These are phyloP conservation scores for Annulohypoxylon moriforme DNA, from an alignment of 495 filamentous ascomycete species.

Conservation along the genomic window DNA sequence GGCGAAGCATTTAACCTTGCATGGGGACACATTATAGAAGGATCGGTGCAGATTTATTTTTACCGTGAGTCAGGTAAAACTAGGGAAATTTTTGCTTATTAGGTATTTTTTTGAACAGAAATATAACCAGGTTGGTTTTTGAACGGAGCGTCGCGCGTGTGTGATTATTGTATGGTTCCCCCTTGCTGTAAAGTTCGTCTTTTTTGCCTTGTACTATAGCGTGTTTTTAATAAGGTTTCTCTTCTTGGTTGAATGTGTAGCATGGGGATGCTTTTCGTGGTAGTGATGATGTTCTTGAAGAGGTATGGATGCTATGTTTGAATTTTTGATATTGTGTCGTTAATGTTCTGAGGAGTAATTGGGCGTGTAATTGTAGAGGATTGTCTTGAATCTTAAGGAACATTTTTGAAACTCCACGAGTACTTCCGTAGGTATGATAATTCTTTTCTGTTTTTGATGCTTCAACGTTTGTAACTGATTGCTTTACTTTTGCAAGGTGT, in stretches of 20 bases:
- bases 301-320: not conserved
- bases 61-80: conserved; percentile 31
- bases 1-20: conserved; percentile 41
- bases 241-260: not conserved
- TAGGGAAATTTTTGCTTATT: conserved; percentile 31
- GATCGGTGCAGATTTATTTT: conserved; percentile 34
- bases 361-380: not conserved
- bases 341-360: not conserved
- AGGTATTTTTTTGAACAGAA: conserved; percentile 27
- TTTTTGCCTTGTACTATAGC: conserved; percentile 13
- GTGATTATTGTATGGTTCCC: conserved; percentile 5
- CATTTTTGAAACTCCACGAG: not conserved
- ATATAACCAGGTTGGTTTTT: conserved; percentile 36
- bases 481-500: not conserved
- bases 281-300: not conserved
- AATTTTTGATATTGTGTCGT: not conserved
- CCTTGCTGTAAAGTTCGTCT: not conserved
- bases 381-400: not conserved
- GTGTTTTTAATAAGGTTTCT: conserved; percentile 23
- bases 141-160: conserved; percentile 4
- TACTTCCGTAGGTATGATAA: not conserved
- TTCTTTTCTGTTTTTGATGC: not conserved
- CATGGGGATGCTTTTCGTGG: not conserved
- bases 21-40: conserved; percentile 43
- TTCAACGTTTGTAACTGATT: not conserved